Evolutionary conservation across 78 protist species (phyloP), one percentile per base, ranked within the genome.

Genomic region (Cavenderia fasciculata): DNA sequence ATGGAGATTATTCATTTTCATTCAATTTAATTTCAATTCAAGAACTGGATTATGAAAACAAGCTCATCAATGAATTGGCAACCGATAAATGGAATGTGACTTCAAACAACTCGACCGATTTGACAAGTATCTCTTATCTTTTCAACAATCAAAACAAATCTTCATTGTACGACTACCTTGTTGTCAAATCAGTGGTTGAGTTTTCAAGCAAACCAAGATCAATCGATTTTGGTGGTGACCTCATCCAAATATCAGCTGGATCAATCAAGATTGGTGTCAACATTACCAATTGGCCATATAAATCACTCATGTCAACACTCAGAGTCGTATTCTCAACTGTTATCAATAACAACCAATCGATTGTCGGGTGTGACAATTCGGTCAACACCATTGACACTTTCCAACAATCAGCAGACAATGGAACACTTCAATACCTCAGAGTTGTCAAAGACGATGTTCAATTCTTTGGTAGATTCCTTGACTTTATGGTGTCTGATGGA

Each of bases 401-500:
- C n/a, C n/a, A n/a, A n/a, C 2, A 57, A 5, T 29, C n/a, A 6
- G 27, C n/a, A 27, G 63, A 57, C 34, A 57, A 57, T 57, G 7
- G 2, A 27, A 23, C 63, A 10, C n/a, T 57, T 23, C 63, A 57
- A 57, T 57, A 23, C 34, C 10, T 57, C 2, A 57, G 63, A 57
- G 33, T 57, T 4, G n/a, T 23, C 38, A 57, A 8, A 4, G 34
- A 27, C 27, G 63, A 57, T 25, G 33, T 57, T 21, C 41, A 57
- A 23, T 57, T 57, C 34, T 57, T 57, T 57, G 63, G 63, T 57
- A 57, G 33, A 57, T 57, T 57, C 63, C 10, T 36, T 27, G 27
- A 10, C 27, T 27, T 57, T 23, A 36, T 36, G 2, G 8, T 57
- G 4, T 57, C 63, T 3, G 63, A 57, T 57, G 63, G 63, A 10